Conservation (phyloP, 2,329 filamentous ascomycete genomes). For the Camptophora hylomeconis region DNA sequence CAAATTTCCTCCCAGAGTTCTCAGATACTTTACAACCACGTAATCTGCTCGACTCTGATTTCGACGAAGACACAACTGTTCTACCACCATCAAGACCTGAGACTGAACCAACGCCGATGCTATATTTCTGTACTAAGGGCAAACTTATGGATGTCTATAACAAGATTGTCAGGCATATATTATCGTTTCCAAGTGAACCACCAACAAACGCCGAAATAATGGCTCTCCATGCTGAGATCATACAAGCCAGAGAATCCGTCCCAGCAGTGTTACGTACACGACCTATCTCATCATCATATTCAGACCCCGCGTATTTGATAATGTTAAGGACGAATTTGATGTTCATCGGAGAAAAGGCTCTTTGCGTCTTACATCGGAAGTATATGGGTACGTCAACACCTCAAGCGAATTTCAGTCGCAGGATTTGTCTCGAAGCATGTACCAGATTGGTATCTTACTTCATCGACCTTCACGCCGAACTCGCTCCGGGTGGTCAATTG, state of each 20-base stretch:
- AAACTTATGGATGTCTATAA: constrained; percentile 21
- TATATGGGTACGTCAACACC: no score
- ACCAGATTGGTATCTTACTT: constrained; percentile 37
- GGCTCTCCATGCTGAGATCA: constrained; percentile 17
- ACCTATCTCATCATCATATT: constrained; percentile 25
- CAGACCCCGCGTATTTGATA: constrained; percentile 37
- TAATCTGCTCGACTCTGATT: constrained; percentile 49
- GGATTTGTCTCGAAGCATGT: constrained; percentile 35
- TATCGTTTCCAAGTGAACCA: constrained; percentile 18
- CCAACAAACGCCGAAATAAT: constrained; percentile 11
- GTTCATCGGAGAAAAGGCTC: constrained; percentile 38
- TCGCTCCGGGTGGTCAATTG: constrained; percentile 41
- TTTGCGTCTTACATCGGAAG: constrained; percentile 41
- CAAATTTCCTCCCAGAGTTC: constrained; percentile 46
- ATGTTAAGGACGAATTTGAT: constrained; percentile 40
- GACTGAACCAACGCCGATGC: constrained; percentile 38
- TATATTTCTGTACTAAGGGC: constrained; percentile 25
- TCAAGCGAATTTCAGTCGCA: constrained; percentile 30
- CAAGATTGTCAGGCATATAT: constrained; percentile 19
- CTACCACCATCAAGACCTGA: constrained; percentile 41
- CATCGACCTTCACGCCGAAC: constrained; percentile 36
- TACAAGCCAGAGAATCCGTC: constrained; percentile 12
- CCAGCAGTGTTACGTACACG: constrained; percentile 13
- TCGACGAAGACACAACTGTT: constrained; percentile 34
- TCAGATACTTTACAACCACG: constrained; percentile 44